Base-by-base conservation (phyloP, 2,329 filamentous ascomycete genomes). In the Colletotrichum nymphaeae region DNA sequence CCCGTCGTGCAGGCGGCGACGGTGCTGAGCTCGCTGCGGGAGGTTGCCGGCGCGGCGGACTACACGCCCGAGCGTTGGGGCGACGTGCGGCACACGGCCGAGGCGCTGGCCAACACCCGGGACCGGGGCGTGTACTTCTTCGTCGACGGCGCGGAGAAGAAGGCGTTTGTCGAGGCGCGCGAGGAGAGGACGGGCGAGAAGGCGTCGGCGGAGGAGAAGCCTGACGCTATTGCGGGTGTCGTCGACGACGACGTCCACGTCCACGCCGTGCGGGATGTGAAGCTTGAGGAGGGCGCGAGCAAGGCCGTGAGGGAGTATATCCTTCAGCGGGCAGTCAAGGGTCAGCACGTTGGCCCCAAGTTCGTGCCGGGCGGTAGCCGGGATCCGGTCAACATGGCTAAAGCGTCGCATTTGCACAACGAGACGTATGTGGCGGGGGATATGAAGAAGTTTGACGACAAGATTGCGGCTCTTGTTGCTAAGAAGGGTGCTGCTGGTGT, bases 401-500 rank as follows among this genome's bases (percentile, higher is more conserved):
- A 81, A 68, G 79, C 80, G 74, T 82, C 81, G 79, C 83, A 84
- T 58, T 73, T 84, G 69, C 78, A 82, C 67, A 78, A 81, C 16
- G 80, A 81, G 75, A 83, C 83, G 56, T 86, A 84, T 76, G 75
- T 76, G 24, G 73, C 72, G 16, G 77, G 74, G 58, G 80, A 85
- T 35, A 78, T 81, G 60, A 78, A 80, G 63, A 78, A 76, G 52
- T 86, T 86, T 69, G 81, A 86, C 79, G 79, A 74, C 32, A 86
- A 85, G 80, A 68, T 86, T 59, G 75, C 76, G 53, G 79, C 81
- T 62, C 71, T 85, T 14, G 72, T 59, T 81, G 70, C 76, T 57
- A 73, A 76, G 59, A 72, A 72, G 59, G 42, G 7, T 49, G 42
- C 42, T 49, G 42, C 42, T 11, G 42, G 16, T 49, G 42, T 19